These are phyloP conservation scores for Xylariaceae sp. DNA, from an alignment of 2,329 filamentous ascomycete species.

Conservation along the genomic window DNA sequence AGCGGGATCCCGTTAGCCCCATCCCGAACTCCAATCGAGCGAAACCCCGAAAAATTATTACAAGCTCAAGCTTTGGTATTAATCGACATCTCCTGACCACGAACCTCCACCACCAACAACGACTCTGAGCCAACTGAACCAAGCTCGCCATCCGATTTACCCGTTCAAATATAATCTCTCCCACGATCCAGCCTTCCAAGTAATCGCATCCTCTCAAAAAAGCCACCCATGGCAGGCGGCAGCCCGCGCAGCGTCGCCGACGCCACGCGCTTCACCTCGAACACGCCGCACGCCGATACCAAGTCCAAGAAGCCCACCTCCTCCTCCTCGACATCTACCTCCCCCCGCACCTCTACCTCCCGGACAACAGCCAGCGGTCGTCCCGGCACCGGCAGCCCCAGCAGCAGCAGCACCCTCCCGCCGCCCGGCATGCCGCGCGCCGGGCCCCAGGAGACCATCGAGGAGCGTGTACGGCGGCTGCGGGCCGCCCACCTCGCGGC, in stretches of 20 bases:
- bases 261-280: constrained; percentile 74
- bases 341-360: constrained; percentile 5
- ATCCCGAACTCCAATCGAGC: neutral
- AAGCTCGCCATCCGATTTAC: no score
- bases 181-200: no score
- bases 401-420: constrained; percentile 12
- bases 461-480: constrained; percentile 65
- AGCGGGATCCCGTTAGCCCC: neutral
- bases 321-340: constrained; percentile 8
- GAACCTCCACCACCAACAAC: neutral
- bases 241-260: constrained; percentile 67
- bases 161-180: no score
- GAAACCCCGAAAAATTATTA: neutral
- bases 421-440: constrained; percentile 18
- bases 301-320: constrained; percentile 42
- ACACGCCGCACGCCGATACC: constrained; percentile 64
- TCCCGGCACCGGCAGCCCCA: neutral
- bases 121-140: no score
- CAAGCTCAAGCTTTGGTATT: no score
- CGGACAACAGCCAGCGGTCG: neutral
- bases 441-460: constrained; percentile 54
- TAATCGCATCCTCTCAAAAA: no score
- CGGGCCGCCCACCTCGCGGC: constrained; percentile 65
- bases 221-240: constrained; percentile 8
- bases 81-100: neutral